Base-by-base conservation (phyloP, 495 filamentous ascomycete species). In the Echria macrotheca region DNA sequence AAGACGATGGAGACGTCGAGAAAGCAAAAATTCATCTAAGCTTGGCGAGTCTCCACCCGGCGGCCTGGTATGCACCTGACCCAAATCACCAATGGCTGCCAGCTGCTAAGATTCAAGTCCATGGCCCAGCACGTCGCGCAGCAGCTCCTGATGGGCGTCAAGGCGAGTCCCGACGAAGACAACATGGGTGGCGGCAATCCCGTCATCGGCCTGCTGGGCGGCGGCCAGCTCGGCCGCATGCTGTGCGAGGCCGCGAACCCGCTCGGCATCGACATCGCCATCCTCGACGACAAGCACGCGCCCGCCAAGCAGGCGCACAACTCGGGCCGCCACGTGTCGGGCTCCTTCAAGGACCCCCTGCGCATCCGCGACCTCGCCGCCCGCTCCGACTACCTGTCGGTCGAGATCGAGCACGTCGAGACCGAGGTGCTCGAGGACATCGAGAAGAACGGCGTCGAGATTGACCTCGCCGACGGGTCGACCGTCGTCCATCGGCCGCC, bases 391-490 rank as follows among this genome's bases (percentile, higher is more conserved):
- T 78, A 95, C 11, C 67, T 98, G 24, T 96, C 94, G 6, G 85
- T 93, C n/a, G 93, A 98, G 65, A 97, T 97, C 54, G 93, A 98
- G 69, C 93, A 98, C 72, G 90, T 98, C 47, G 83, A 98, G 57
- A 95, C 91, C 35, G 71, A 89, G 40, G 86, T 90, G n/a, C 75
- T 97, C 24, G 87, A 96, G 64, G 85, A 95, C 50, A 77, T 96
- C 35, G 80, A 82, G 11, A 74, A 71, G 18, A 72, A 68, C 33
- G 75, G 76, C 31, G 74, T 78, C 21, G 66, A 77, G 53, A 70
- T 85, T 33, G 56, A 56, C 41, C 57, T 56, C n/a, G 53, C 56
- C 14, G 65, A 76, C 45, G 70, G 68, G 23, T 67, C 61, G 26
- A 62, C 54, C 10, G 47, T 50, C 44, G 56, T 59, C 48, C 70